phyloP scores from a whole-genome alignment of 768 basidiomycete genomes.

The Tulasnella sp. region DNA sequence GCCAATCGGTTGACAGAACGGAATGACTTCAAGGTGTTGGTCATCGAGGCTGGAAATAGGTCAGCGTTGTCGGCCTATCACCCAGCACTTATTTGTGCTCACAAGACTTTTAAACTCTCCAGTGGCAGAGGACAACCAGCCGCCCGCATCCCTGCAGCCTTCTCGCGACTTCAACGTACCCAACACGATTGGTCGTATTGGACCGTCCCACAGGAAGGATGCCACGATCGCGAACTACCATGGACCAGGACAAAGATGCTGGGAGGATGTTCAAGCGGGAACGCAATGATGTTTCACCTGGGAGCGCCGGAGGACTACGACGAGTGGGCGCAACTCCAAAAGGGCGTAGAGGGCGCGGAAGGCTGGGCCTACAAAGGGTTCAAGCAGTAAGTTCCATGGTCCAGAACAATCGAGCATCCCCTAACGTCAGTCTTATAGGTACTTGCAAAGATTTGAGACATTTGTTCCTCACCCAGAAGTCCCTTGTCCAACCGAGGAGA shows the following conservation, averaged over 20 bases:
- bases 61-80: slow-evolving; percentile 17
- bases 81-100: neutral
- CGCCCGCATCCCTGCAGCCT: slow-evolving; percentile 9
- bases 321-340: slow-evolving; percentile 36
- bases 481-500: slow-evolving; percentile 29
- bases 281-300: slow-evolving; percentile 55
- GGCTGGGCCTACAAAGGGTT: slow-evolving; percentile 35
- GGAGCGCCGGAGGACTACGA: slow-evolving; percentile 38
- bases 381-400: slow-evolving; percentile 14
- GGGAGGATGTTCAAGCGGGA: slow-evolving; percentile 73
- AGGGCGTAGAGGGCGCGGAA: slow-evolving; percentile 28
- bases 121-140: neutral
- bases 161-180: slow-evolving; percentile 6
- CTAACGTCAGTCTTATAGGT: slow-evolving; percentile 8
- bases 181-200: slow-evolving; percentile 30
- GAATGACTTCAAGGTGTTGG: slow-evolving; percentile 43
- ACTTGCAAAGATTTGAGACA: slow-evolving; percentile 35
- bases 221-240: slow-evolving; percentile 45
- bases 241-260: slow-evolving; percentile 61
- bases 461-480: slow-evolving; percentile 33
- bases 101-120: neutral
- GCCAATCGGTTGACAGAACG: slow-evolving; percentile 47
- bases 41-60: slow-evolving; percentile 40
- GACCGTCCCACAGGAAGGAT: slow-evolving; percentile 18
- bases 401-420: neutral